phyloP scores from a whole-genome alignment of 495 filamentous ascomycete species.

The Xylaria grammica region DNA sequence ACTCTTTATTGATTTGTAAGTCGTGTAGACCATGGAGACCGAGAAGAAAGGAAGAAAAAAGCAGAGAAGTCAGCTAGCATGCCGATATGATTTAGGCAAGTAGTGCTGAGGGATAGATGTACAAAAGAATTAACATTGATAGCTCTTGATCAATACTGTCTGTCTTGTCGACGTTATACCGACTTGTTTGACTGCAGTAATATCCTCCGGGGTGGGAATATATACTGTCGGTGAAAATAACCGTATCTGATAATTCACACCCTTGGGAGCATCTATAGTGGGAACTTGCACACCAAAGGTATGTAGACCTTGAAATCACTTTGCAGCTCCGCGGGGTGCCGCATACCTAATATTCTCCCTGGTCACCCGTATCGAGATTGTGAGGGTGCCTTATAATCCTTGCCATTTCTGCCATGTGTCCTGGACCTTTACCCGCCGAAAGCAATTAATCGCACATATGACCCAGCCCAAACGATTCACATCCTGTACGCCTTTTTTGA shows the following conservation, averaged over 20 bases:
- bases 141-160: background rate
- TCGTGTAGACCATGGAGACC: too few relatives aligned
- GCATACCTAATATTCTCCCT: slow-evolving; percentile 14
- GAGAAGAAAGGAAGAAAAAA: background rate
- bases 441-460: slow-evolving; percentile 18
- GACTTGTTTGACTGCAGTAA: background rate
- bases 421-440: slow-evolving; percentile 18
- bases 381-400: slow-evolving; percentile 19
- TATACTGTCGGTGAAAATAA: background rate
- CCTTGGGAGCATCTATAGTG: background rate
- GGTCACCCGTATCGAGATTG: slow-evolving; percentile 12
- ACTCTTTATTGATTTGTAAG: too few relatives aligned
- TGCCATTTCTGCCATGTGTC: slow-evolving; percentile 21
- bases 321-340: background rate
- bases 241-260: slow-evolving; percentile 1
- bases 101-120: background rate
- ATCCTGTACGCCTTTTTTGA: slow-evolving; percentile 21
- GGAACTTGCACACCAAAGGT: background rate
- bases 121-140: slow-evolving; percentile 9
- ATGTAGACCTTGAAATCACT: slow-evolving; percentile 4
- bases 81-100: too few relatives aligned
- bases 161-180: background rate
- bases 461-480: slow-evolving; percentile 17
- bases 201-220: background rate
- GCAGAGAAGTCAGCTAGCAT: background rate